Evolutionary conservation across 352 stramenopile genomes (phyloP).

Genomic region (Globisporangium uncinulatum): DNA sequence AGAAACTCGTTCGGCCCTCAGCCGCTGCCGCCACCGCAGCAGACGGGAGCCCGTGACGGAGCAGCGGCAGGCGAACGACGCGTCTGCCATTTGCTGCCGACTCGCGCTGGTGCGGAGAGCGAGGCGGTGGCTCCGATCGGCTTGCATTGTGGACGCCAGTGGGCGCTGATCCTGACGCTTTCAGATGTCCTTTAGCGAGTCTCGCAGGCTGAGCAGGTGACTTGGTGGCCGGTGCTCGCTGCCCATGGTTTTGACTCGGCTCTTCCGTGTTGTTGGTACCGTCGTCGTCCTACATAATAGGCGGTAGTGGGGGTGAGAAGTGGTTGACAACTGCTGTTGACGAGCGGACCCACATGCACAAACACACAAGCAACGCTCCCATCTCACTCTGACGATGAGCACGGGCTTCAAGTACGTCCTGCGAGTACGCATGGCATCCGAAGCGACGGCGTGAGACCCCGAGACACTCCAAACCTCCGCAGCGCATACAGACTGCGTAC

Average conservation of each 20-base stretch:
- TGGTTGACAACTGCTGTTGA: not conserved
- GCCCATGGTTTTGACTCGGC: not conserved
- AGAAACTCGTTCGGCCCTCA: slow-evolving; percentile 7
- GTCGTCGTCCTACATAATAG: slow-evolving; percentile 1
- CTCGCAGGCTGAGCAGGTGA: not conserved
- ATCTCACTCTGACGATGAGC: slow-evolving; percentile 27
- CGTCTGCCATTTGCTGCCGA: not conserved
- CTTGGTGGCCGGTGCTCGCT: not conserved
- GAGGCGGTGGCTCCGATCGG: slow-evolving; percentile 3
- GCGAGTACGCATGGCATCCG: slow-evolving; percentile 1
- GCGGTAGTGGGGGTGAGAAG: too few relatives aligned
- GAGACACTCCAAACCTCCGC: too few relatives aligned
- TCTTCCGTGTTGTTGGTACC: not conserved
- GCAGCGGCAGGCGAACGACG: slow-evolving; percentile 5
- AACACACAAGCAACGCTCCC: not conserved
- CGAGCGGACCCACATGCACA: not conserved
- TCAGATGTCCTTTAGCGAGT: not conserved
- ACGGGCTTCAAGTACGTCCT: slow-evolving; percentile 60
- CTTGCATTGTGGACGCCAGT: not conserved
- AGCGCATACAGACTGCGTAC: slow-evolving; percentile 27
- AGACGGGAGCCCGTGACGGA: not conserved
- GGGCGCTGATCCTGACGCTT: slow-evolving; percentile 1
- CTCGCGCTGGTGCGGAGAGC: not conserved
- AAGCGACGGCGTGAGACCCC: not conserved
- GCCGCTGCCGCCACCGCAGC: not conserved